Base-by-base conservation (phyloP, 164 flowering plant species). In the Umbilicus rupestris region DNA sequence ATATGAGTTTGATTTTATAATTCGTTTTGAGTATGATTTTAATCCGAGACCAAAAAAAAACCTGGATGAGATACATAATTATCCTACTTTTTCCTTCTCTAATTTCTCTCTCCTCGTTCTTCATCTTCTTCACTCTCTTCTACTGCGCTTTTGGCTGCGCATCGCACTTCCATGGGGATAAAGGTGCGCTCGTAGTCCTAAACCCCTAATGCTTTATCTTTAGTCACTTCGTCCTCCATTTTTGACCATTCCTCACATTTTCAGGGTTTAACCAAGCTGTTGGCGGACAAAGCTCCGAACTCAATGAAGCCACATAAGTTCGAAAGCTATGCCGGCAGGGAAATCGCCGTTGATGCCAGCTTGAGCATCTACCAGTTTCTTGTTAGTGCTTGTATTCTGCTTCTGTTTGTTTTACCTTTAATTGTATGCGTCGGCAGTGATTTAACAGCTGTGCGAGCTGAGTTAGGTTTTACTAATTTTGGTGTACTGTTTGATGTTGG, bases 311-410 rank as follows among this genome's bases (percentile, higher is more conserved):
- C 89, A 83, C 92, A 87, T 78, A 94, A 85, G 69, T 87, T 94
- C 67, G 97, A 94, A 77, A 86, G 88, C 78, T 91, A 85, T 70
- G 87, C 84, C 44, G 93, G 93, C 60, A 83, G 97, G 14, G 85
- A 87, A 73, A 85, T 94, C 45, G 97, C 96, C 45, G 77, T 94
- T 52, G 98, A 91, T 64, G 98, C 97, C 64, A 91, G 97, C 83
- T 85, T 91, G 93, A 86, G 98, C 85, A 91, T 94, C 55, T 94
- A 94, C 73, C 97, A 94, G 80, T 94, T 94, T 78, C 91, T 91
- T 55, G 96, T 91, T 8, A 24, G 79, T 77, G 16, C 62, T 31
- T 28, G 11, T 20, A 33, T 33, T 37, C 15, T n/a, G n/a, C n/a
- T n/a, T n/a, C n/a, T n/a, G n/a, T n/a, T n/a, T n/a, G 12, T 16